These are phyloP conservation scores for Wickerhamiella sergipiensis DNA, from an alignment of 805 yeast genomes.

Conservation along the genomic window DNA sequence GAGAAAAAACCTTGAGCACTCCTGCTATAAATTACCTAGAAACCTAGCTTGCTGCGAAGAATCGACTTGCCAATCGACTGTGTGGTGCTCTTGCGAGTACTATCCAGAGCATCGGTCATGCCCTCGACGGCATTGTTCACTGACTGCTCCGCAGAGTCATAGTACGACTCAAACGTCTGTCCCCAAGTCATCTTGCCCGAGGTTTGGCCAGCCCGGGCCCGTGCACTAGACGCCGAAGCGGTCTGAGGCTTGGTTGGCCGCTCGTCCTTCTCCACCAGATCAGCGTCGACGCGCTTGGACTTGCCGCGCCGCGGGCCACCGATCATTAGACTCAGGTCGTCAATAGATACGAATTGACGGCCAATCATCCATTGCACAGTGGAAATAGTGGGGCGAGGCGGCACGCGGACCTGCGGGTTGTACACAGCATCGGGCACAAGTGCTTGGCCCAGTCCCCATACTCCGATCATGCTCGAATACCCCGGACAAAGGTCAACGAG, in stretches of 20 bases:
- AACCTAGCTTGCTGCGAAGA: conserved; percentile 15
- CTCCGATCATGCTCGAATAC: conserved; percentile 35
- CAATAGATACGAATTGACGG: conserved; percentile 40
- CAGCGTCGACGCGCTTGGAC: conserved; percentile 25
- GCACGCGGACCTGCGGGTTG: conserved; percentile 47
- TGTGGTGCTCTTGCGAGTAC: conserved; percentile 13
- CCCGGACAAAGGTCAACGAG: conserved; percentile 26
- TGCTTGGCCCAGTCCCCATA: conserved; percentile 32
- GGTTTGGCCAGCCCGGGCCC: conserved; percentile 3
- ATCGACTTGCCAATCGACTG: conserved; percentile 13
- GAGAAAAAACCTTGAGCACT: too few species aligned
- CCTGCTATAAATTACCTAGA: conserved; percentile 6
- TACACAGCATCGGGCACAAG: conserved; percentile 39
- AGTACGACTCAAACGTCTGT: conserved; percentile 18
- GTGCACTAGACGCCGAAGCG: not conserved
- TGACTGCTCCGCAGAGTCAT: conserved; percentile 20
- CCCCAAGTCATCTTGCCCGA: conserved; percentile 16
- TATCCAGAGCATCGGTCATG: conserved; percentile 17
- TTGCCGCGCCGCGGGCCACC: conserved; percentile 64
- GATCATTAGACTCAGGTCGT: conserved; percentile 51
- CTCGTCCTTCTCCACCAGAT: conserved; percentile 9
- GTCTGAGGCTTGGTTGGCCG: conserved; percentile 1
- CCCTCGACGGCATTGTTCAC: conserved; percentile 46
- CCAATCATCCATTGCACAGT: conserved; percentile 83
- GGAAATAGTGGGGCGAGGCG: conserved; percentile 68